Conservation (phyloP, 2,329 filamentous ascomycete species). For the Blastomyces emzantsi region DNA sequence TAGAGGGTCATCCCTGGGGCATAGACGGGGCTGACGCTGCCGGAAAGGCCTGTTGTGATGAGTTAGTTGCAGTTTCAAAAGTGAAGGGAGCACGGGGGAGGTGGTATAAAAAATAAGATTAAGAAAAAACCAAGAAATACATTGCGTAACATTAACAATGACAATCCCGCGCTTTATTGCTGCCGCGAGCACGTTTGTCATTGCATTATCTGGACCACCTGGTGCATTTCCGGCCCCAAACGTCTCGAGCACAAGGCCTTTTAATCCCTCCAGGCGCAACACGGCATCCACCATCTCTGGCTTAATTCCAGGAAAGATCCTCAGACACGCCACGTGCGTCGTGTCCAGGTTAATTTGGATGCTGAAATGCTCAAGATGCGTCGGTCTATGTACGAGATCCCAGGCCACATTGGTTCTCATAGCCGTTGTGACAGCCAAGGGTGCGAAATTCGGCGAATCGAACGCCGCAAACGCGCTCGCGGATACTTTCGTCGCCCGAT, state of each 20-base stretch:
- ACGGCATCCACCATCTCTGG: constrained; percentile 90
- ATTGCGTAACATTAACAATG: constrained; percentile 88
- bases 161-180: constrained; percentile 74
- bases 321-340: constrained; percentile 78
- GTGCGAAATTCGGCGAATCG: constrained; percentile 74
- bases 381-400: constrained; percentile 66
- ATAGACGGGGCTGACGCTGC: constrained; percentile 69
- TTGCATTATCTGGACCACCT: constrained; percentile 65
- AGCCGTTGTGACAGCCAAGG: constrained; percentile 71
- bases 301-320: constrained; percentile 86
- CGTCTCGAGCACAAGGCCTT: constrained; percentile 78
- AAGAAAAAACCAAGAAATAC: constrained; percentile 43
- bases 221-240: constrained; percentile 92
- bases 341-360: constrained; percentile 71
- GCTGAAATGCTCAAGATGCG: constrained; percentile 61
- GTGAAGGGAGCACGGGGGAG: background rate
- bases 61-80: background rate
- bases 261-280: constrained; percentile 63
- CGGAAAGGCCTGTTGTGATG: constrained; percentile 42
- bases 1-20: constrained; percentile 69
- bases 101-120: background rate
- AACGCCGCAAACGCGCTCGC: constrained; percentile 82
- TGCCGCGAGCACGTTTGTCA: constrained; percentile 66
- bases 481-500: constrained; percentile 78
- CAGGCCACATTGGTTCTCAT: constrained; percentile 74